Evolutionary conservation across 2,329 filamentous ascomycete genomes (phyloP).

Genomic region (Teratosphaeria destructans): DNA sequence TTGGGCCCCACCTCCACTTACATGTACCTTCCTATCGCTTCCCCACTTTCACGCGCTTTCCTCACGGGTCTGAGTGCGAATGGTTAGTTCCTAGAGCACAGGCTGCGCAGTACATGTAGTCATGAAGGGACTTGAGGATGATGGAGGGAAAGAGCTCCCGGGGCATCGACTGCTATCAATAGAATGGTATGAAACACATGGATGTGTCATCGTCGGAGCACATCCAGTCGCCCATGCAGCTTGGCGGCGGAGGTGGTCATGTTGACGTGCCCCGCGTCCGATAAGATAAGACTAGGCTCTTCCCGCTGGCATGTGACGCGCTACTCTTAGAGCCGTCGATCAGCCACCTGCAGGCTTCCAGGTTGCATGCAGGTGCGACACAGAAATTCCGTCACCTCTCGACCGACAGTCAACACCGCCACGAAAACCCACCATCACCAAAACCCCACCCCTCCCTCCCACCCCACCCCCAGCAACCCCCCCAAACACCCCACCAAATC

Average conservation of each 20-base stretch:
- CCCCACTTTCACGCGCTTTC: neutral
- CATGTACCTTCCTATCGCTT: neutral
- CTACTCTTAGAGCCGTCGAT: too few species aligned
- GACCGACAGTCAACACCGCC: neutral
- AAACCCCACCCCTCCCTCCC: neutral
- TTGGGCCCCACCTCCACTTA: neutral
- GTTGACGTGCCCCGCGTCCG: neutral
- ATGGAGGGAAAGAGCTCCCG: neutral
- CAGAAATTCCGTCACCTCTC: too few species aligned
- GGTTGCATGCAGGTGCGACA: too few species aligned
- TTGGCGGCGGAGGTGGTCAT: neutral
- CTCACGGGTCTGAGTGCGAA: too few species aligned
- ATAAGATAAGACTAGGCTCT: neutral
- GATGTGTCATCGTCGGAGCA: neutral
- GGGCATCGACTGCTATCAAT: neutral
- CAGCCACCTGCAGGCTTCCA: too few species aligned
- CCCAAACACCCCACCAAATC: slow-evolving; percentile 5
- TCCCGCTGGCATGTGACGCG: neutral
- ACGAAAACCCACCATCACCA: neutral
- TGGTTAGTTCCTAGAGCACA: neutral
- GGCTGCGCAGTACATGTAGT: too few species aligned
- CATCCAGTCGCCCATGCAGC: neutral
- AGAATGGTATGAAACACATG: neutral
- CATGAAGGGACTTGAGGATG: neutral
- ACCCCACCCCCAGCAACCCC: slow-evolving; percentile 1